Percentiles rank a stretch among this genome's conserved stretches.
Conservation (phyloP, 1,139 yeast genomes). For the Hansenula sp. region DNA sequence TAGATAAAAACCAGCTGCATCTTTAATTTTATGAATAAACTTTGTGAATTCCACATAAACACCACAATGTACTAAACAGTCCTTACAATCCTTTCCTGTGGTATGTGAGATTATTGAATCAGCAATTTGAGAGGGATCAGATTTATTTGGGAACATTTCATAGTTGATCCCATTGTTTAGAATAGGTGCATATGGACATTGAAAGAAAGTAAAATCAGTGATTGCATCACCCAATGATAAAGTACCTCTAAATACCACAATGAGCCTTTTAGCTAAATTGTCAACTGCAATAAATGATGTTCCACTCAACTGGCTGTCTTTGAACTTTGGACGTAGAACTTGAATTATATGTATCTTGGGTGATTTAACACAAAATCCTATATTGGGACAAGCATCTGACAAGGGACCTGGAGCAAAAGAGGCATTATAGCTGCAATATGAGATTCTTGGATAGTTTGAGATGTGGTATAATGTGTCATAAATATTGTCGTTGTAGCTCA, state of each 20-base stretch:
- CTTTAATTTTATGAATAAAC: constrained; percentile 34
- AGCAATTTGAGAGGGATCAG: not conserved
- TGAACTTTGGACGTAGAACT: not conserved
- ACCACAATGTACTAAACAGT: constrained; percentile 59
- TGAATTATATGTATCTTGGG: not conserved
- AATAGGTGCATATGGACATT: constrained; percentile 14
- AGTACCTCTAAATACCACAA: constrained; percentile 53
- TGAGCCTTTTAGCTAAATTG: constrained; percentile 29
- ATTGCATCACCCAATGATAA: constrained; percentile 53
- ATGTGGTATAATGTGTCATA: not conserved
- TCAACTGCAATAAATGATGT: constrained; percentile 36
- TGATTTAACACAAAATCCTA: not conserved
- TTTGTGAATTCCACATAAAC: constrained; percentile 37
- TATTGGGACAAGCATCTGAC: not conserved
- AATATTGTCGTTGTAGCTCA: not conserved
- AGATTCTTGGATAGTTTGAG: not conserved
- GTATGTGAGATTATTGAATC: constrained; percentile 4
- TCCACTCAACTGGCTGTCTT: not conserved
- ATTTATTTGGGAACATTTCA: not conserved
- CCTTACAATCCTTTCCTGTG: constrained; percentile 31
- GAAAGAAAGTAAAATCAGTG: constrained; percentile 38
- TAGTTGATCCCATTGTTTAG: constrained; percentile 6
- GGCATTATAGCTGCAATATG: not conserved
- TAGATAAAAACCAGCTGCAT: constrained; percentile 30
- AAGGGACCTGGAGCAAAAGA: not conserved